Evolutionary conservation across 257 asterid species (phyloP).

Genomic region (Ballota nigra): DNA sequence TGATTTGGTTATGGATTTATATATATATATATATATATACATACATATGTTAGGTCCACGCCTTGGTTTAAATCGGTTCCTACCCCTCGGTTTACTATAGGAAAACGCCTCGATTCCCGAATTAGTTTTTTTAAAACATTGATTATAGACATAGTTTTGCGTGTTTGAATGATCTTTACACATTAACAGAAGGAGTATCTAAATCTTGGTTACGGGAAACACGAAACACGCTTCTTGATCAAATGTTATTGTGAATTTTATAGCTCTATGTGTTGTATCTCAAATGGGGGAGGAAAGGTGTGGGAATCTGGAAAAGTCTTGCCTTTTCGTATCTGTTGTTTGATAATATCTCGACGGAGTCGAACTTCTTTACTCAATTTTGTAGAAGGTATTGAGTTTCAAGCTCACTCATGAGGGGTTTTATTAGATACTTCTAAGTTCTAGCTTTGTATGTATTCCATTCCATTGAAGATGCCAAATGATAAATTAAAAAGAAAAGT

Average conservation of each 20-base stretch:
- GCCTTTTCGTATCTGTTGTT: not conserved
- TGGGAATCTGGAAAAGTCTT: not conserved
- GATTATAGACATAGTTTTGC: not conserved
- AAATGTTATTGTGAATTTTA: slow-evolving; percentile 8
- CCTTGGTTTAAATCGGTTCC: no score
- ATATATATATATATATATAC: no score
- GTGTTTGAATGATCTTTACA: slow-evolving; percentile 1
- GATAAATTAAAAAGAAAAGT: no score
- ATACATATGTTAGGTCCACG: no score
- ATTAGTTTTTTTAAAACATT: no score
- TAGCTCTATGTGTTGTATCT: not conserved
- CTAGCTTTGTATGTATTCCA: not conserved
- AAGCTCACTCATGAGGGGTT: not conserved
- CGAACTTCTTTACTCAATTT: not conserved
- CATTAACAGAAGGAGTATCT: not conserved
- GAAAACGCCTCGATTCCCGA: no score
- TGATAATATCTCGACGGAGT: not conserved
- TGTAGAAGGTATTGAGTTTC: no score
- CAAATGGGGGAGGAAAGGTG: not conserved
- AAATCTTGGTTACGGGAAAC: not conserved
- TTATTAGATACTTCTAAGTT: not conserved
- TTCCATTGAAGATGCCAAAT: no score
- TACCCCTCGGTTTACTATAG: no score
- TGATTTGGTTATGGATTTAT: no score
- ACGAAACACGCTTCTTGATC: not conserved